These are phyloP conservation scores for Chaetomium cochliodes DNA, from an alignment of 495 filamentous ascomycete species.

Conservation along the genomic window DNA sequence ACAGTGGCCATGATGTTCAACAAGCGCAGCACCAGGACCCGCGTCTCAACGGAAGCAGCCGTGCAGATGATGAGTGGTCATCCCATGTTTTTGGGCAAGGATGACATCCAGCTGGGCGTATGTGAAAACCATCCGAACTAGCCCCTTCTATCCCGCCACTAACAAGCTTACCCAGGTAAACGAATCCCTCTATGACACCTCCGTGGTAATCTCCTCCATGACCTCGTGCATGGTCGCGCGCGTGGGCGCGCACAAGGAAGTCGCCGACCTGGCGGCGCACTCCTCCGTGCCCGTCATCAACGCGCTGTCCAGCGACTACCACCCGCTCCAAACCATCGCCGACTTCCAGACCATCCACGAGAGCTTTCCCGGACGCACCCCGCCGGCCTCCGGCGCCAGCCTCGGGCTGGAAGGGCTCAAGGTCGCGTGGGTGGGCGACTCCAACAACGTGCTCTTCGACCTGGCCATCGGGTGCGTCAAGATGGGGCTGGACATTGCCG, in stretches of 20 bases:
- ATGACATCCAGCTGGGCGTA: constrained; percentile 94
- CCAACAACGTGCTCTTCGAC: constrained; percentile 96
- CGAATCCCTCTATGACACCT: constrained; percentile 86
- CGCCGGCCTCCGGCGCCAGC: constrained; percentile 39
- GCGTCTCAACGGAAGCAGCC: constrained; percentile 88
- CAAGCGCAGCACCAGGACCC: constrained; percentile 89
- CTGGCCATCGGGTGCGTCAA: constrained; percentile 81
- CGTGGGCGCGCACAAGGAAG: constrained; percentile 78
- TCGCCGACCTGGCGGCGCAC: constrained; percentile 72
- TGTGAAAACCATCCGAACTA: constrained; percentile 23
- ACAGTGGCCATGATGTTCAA: constrained; percentile 94
- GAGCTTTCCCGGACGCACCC: constrained; percentile 48
- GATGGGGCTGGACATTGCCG: constrained; percentile 77
- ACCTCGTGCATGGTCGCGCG: constrained; percentile 85
- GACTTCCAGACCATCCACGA: constrained; percentile 92
- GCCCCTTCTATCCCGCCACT: constrained; percentile 3
- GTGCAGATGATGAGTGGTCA: constrained; percentile 81
- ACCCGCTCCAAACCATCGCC: constrained; percentile 88
- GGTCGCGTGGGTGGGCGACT: constrained; percentile 93
- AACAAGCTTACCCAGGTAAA: constrained; percentile 57
- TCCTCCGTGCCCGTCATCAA: constrained; percentile 92
- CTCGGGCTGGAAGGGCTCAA: constrained; percentile 79
- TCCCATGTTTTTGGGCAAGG: constrained; percentile 91
- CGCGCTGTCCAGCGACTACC: constrained; percentile 81
- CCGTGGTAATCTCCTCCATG: constrained; percentile 89